A percentile compares a stretch with the other conserved stretches of the same genome.
Evolutionary conservation across 148 eudicot genomes (phyloP).

Genomic region (Cornus controversa): DNA sequence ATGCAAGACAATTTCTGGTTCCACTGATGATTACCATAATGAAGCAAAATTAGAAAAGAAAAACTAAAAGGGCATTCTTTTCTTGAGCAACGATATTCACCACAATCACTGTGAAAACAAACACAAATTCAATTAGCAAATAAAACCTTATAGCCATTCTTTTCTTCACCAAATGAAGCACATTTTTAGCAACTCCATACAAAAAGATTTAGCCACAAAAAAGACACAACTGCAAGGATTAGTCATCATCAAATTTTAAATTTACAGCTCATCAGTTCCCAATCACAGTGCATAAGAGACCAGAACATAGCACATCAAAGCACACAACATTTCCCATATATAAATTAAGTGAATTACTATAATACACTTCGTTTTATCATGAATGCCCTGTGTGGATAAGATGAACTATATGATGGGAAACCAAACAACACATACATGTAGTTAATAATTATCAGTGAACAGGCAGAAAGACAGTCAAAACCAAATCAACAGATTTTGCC

Average conservation of each 20-base stretch:
- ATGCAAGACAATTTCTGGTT: neutral
- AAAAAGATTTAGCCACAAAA: neutral
- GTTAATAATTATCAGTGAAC: neutral
- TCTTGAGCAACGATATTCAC: neutral
- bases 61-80: neutral
- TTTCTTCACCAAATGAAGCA: neutral
- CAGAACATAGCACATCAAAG: neutral
- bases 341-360: no score
- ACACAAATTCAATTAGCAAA: neutral
- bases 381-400: neutral
- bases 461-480: neutral
- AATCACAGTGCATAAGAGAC: neutral
- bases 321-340: neutral
- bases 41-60: neutral
- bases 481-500: neutral
- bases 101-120: neutral
- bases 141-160: neutral
- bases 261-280: neutral
- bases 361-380: no score
- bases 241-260: neutral
- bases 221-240: no score
- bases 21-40: neutral
- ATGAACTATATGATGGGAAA: neutral
- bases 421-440: neutral
- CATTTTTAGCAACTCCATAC: neutral